phyloP scores from a whole-genome alignment of 2,329 filamentous ascomycete species.

The Periconia macrospinosa region DNA sequence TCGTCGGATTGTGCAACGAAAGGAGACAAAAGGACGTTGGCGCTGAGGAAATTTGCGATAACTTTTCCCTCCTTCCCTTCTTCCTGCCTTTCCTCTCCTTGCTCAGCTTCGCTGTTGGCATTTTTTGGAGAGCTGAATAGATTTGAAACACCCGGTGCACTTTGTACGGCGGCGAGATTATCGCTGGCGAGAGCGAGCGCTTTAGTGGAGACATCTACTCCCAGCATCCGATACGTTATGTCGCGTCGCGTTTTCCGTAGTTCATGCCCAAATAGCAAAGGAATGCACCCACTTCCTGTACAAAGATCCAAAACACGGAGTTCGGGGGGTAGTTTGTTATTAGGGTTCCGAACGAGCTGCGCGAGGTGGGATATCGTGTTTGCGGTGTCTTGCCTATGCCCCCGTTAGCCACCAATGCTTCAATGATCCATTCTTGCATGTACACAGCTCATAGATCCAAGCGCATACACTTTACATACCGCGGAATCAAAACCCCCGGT shows the following conservation, averaged over 20 bases:
- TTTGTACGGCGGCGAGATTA: conserved; percentile 58
- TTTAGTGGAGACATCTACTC: conserved; percentile 70
- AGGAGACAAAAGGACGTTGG: conserved; percentile 52
- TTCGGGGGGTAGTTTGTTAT: conserved; percentile 11
- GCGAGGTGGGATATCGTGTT: conserved; percentile 39
- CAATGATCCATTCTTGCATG: not conserved
- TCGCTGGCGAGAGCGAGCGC: conserved; percentile 67
- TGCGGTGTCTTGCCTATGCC: conserved; percentile 50
- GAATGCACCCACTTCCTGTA: conserved; percentile 88
- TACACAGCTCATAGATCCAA: too few species aligned
- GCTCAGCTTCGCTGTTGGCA: not conserved
- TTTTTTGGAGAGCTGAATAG: not conserved
- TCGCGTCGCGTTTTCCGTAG: conserved; percentile 46
- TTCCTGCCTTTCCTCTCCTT: not conserved
- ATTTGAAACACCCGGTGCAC: conserved; percentile 4
- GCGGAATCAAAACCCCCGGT: conserved; percentile 81
- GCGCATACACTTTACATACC: conserved; percentile 48
- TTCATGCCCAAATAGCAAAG: conserved; percentile 71
- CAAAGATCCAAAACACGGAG: conserved; percentile 81
- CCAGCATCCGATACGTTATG: conserved; percentile 56
- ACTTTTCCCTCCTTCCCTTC: conserved; percentile 8
- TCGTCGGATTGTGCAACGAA: conserved; percentile 44
- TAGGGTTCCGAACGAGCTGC: conserved; percentile 24
- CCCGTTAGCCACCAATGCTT: conserved; percentile 11
- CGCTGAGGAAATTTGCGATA: conserved; percentile 50